These are phyloP conservation scores for Fusarium ramigenum DNA, from an alignment of 2,329 filamentous ascomycete genomes.

Conservation along the genomic window DNA sequence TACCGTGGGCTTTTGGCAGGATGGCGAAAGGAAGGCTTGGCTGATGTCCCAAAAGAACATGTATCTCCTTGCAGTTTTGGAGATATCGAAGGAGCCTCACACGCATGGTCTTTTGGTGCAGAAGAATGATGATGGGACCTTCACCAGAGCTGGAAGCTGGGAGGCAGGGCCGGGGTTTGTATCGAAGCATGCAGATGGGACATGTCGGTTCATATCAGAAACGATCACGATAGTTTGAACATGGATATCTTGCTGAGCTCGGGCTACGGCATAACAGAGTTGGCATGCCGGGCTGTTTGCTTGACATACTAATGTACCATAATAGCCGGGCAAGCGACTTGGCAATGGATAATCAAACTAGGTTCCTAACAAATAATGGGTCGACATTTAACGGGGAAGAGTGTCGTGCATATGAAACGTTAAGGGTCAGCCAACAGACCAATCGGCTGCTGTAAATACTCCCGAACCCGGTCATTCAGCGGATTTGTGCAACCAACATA, in stretches of 20 bases:
- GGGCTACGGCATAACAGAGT: not conserved
- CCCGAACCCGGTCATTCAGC: not conserved
- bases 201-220: not conserved
- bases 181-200: not conserved
- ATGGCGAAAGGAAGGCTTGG: not conserved
- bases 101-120: not conserved
- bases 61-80: not conserved
- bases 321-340: not conserved
- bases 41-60: not conserved
- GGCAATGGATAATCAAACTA: not conserved
- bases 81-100: not conserved
- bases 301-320: not conserved
- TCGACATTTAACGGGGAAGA: not conserved
- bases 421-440: not conserved
- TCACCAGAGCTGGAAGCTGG: not conserved
- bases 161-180: not conserved
- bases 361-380: too few relatives aligned
- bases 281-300: too few relatives aligned
- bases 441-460: not conserved
- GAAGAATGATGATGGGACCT: not conserved
- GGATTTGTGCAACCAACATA: not conserved
- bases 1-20: not conserved
- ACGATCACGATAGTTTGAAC: not conserved
- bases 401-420: not conserved
- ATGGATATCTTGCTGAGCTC: not conserved